phyloP scores from a whole-genome alignment of 2,329 filamentous ascomycete species.

The Diplodia mutila region DNA sequence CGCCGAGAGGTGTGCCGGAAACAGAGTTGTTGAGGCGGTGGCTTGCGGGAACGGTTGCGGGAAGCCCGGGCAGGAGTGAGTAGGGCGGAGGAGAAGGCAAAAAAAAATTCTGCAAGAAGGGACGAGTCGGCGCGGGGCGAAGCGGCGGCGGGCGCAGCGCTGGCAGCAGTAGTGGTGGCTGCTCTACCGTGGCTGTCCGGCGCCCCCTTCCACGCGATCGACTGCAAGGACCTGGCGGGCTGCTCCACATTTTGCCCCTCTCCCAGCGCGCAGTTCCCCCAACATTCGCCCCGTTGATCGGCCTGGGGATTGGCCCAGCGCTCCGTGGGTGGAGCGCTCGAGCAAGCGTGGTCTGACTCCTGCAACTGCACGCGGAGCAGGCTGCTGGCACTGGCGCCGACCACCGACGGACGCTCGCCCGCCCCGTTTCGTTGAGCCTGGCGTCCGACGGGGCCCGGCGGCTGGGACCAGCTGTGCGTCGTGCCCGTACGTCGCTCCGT shows the following conservation, averaged over 20 bases:
- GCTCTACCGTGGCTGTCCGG: neutral
- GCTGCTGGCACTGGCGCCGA: slow-evolving; percentile 3
- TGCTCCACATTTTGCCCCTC: slow-evolving; percentile 16
- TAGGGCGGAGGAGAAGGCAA: neutral
- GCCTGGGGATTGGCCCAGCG: slow-evolving; percentile 16
- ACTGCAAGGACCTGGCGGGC: slow-evolving; percentile 4
- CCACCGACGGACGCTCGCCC: slow-evolving; percentile 10
- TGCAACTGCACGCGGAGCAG: neutral
- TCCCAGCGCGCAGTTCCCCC: slow-evolving; percentile 5
- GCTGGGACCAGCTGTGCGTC: neutral
- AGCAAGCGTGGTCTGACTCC: slow-evolving; percentile 11
- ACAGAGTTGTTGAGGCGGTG: neutral
- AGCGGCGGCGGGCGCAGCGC: neutral
- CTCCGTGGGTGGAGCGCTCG: neutral
- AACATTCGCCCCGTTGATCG: slow-evolving; percentile 18
- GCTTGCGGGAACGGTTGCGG: slow-evolving; percentile 4
- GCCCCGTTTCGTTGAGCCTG: slow-evolving; percentile 9
- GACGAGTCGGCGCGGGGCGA: neutral
- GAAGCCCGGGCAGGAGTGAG: neutral
- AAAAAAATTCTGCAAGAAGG: neutral
- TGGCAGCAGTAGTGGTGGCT: neutral
- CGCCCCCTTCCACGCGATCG: neutral
- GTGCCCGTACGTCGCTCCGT: neutral
- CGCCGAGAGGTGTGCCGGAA: neutral
- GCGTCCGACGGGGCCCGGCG: neutral